Base-by-base conservation (phyloP, 1,139 yeast species). In the Yarrowia galli region DNA sequence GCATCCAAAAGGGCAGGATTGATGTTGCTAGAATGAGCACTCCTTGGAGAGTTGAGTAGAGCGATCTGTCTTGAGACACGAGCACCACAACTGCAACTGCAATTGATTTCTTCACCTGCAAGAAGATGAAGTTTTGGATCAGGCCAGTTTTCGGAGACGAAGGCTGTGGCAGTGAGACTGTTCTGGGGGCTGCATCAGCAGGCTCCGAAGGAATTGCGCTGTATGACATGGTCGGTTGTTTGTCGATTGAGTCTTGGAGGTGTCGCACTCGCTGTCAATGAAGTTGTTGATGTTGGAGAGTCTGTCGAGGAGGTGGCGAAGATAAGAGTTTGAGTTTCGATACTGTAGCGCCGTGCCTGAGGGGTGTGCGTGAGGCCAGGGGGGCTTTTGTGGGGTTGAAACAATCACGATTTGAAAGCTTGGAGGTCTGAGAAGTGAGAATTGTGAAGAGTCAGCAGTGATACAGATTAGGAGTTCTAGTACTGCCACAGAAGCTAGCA, bases 291-390 rank as follows among this genome's bases (percentile, higher is more conserved):
- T 6, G 32, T 23, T 23, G 16, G 35, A 8, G 15, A 16, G 13
- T 28, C 32, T 12, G 35, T 6, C 13, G 15, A 0, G 22, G 6
- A 32, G 16, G 56, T 32, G 56, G 56, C 56, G 16, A 28, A 45
- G 56, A 49, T 49, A 49, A 49, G 56, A 6, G 18, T 49, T 49
- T 13, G 40, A 13, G 56, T 49, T 49, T 18, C 23, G 56, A 48
- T 25, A 48, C 32, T 28, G 32, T 28, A 10, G 53, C n/a, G 53
- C 36, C 53, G 15, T 48, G 53, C 36, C 12, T 10, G 18, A n/a
- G 23, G 32, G 12, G 18, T 12, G 49, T 15, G 49, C 20, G 49
- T 16, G n/a, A 25, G 53, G 20, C n/a, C n/a, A n/a, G 43, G 20
- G 7, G 20, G 10, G 43, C 16, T 16, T 3, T 6, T 40, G 8